Evolutionary conservation across 805 yeast genomes (phyloP).

Genomic region (Candida cerambycidarum): DNA sequence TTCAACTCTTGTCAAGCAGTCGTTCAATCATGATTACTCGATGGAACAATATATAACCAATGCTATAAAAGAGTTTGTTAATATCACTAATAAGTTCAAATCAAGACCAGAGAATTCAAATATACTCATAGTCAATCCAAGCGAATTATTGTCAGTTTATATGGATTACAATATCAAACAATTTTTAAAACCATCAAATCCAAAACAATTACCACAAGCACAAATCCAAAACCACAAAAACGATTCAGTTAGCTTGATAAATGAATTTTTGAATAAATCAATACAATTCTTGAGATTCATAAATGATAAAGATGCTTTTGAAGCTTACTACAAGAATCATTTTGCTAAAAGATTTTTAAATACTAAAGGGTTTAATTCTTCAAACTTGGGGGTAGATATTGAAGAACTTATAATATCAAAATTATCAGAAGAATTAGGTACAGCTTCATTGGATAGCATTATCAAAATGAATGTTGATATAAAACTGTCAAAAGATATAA

Average conservation of each 20-base stretch:
- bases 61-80: conserved; percentile 63
- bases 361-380: conserved; percentile 29
- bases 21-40: conserved; percentile 50
- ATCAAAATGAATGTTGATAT: conserved; percentile 89
- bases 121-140: conserved; percentile 27
- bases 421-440: conserved; percentile 74
- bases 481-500: conserved; percentile 42
- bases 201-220: conserved; percentile 1
- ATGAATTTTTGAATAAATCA: conserved; percentile 50
- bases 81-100: conserved; percentile 39
- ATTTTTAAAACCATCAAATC: conserved; percentile 22
- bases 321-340: conserved; percentile 80
- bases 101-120: conserved; percentile 27
- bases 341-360: conserved; percentile 71
- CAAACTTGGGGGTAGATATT: conserved; percentile 50
- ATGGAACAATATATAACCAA: conserved; percentile 57
- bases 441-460: conserved; percentile 72
- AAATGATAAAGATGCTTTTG: conserved; percentile 83
- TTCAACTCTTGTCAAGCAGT: conserved; percentile 43
- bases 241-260: conserved; percentile 15
- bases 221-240: not conserved
- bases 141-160: conserved; percentile 40
- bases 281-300: conserved; percentile 65
- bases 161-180: conserved; percentile 43
- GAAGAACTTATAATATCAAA: conserved; percentile 69